Evolutionary conservation across 2,329 filamentous ascomycete genomes (phyloP), one percentile per base, ranked within the genome.

Genomic region (Fusarium brachygibbosum): DNA sequence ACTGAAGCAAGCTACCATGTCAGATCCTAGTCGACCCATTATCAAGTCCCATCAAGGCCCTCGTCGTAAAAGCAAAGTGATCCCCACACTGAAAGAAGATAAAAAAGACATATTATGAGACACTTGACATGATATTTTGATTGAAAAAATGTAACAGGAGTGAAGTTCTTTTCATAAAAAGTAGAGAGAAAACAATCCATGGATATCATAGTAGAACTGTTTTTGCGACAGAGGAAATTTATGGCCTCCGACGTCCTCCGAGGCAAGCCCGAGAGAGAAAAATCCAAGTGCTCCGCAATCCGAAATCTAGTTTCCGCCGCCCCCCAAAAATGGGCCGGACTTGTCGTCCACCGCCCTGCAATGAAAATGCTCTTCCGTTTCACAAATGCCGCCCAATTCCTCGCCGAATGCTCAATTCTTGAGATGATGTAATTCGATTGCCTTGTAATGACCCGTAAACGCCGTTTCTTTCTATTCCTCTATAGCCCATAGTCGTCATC

Each of bases 391-490:
- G 66, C 74, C 72, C 68, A 68, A 52, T 56, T 66, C 67, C 59
- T 72, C 57, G 70, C 66, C 66, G 44, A 68, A 56, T 74, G 64
- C 66, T 74, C 70, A 74, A 53, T 70, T 48, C 37, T 58, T 69
- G 61, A 64, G 57, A 66, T 70, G 67, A 59, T 69, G 46, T 70
- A 72, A 74, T 64, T 72, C 70, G 68, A 70, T 67, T 73, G 66
- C 61, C 72, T 66, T 71, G 64, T 71, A 70, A 51, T 71, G 69
- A 69, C 66, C 74, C 73, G 57, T 76, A 70, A 81, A 80, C 79
- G 79, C 79, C 79, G 66, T 73, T 74, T 77, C 78, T 73, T 69
- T 81, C 77, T 80, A 79, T 79, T 65, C 72, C 71, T 81, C 76
- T 81, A 81, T 80, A 76, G 65, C 70, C 77, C 75, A 73, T 76